Base-by-base conservation (phyloP, 371 early-diverging fungal genomes). In the Zopfochytrium polystomum region DNA sequence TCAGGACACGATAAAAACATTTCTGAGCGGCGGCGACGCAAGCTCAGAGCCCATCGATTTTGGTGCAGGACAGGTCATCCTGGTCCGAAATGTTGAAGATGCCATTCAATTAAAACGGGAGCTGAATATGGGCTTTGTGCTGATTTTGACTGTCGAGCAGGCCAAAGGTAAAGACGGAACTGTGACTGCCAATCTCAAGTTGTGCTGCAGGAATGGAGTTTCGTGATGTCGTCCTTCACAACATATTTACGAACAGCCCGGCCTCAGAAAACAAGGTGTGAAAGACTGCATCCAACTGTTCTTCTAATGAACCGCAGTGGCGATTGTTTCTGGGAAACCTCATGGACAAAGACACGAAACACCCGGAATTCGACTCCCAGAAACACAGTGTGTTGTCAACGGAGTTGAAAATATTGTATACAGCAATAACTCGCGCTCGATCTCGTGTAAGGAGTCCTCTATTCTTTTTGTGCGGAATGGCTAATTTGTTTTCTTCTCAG, bases 41-140 rank as follows among this genome's bases (percentile, higher is more conserved):
- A 58, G 52, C 3, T 51, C 55, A 13, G 51, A 49, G 50, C 52
- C 58, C 18, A 63, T 63, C 30, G 66, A 66, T 22, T 66, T 66
- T 50, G 66, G 66, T n/a, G 66, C 66, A 30, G 66, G 55, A 7
- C 66, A 66, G 44, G 66, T 66, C 3, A 61, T 66, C 48, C 34
- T 66, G 30, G 66, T 66, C 2, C 45, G 66, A 38, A 50, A 43
- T 32, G 26, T 54, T 13, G 52, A 66, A 11, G 33, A 66, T 32
- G 35, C 38, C 1, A 20, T 18, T 20, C 32, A 56, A 29, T 38
- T 66, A 25, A 51, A 56, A 34, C 25, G 2, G 9, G 6, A 30
- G 32, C 32, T 65, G n/a, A 56, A 55, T 6, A 18, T 22, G 0
- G 62, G 38, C 5, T 60, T 47, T 25, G 66, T 52, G 3, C 55